Evolutionary conservation across 2,329 filamentous ascomycete genomes (phyloP), one percentile per base, ranked within the genome.

Genomic region (Magnaporthiopsis poae): DNA sequence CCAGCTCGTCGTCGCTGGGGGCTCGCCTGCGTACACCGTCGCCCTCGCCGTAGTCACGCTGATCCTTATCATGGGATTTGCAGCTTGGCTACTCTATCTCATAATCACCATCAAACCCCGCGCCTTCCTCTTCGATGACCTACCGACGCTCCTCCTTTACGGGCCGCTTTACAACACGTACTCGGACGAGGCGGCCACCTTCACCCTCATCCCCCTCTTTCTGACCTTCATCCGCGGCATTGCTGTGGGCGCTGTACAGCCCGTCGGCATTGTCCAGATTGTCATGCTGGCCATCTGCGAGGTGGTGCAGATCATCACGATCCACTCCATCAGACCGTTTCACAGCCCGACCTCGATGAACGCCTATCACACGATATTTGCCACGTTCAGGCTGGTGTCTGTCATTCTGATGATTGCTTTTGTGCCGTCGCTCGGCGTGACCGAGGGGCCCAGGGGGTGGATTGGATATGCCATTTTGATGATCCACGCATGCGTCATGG

Each of bases 91-190:
- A 33, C 85, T 96, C 63, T 87, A 86, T 73, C 82, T 96, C 64
- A 94, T 98, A 72, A 87, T 89, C 67, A 86, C 82, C 31, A 95
- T 91, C 0, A 88, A 90, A 69, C 93, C 93, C 7, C 88, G 92
- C 68, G 90, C 92, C 1, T 90, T 92, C 70, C 82, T 99, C 12
- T 99, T 97, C 75, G 95, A 99, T 77, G 92, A 98, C 73, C 82
- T 99, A 63, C 88, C 92, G 8, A 97, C 92, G 0, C 88, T 98
- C 11, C 82, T 99, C 2, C 84, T 92, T 0, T 98, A 96, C 72
- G 95, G 95, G 0, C 92, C 95, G 5, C 81, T 99, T 9, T 99
- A 99, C 78, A 99, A 99, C 78, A 99, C 95, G 0, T 98, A 96
- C 76, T 95, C 91, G 31, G 95, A 99, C 75, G 90, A 94, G 75